Evolutionary conservation across 202 grass and related monocot species (phyloP).

Genomic region (Schoenoplectus triqueter): DNA sequence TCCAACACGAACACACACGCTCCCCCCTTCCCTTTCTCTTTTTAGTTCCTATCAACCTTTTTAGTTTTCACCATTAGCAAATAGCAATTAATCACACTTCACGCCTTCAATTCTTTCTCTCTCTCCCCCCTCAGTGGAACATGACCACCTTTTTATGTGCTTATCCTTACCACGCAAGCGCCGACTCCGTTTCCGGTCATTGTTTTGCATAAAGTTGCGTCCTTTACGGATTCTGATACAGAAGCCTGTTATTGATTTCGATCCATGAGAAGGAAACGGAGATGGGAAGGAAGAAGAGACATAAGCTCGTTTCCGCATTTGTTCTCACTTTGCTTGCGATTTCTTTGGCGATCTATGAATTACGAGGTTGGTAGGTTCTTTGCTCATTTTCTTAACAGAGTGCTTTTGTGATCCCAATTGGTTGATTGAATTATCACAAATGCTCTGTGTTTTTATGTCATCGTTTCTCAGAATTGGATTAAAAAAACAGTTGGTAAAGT

Average conservation of each 20-base stretch:
- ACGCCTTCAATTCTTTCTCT: slow-evolving; percentile 35
- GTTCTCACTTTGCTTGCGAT: slow-evolving; percentile 13
- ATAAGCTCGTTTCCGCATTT: slow-evolving; percentile 22
- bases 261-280: slow-evolving; percentile 40
- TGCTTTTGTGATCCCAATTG: slow-evolving; percentile 17
- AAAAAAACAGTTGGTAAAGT: neutral
- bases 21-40: neutral
- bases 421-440: neutral
- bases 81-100: slow-evolving; percentile 26
- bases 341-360: slow-evolving; percentile 25
- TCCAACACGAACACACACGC: neutral
- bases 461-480: neutral
- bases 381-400: neutral
- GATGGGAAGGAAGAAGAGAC: slow-evolving; percentile 40
- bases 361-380: slow-evolving; percentile 23
- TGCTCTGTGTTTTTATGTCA: slow-evolving; percentile 4
- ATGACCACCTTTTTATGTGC: slow-evolving; percentile 37
- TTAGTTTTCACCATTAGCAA: neutral
- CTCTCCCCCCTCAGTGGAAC: slow-evolving; percentile 26
- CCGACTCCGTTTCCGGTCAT: slow-evolving; percentile 12
- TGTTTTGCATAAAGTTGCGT: slow-evolving; percentile 26
- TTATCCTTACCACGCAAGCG: slow-evolving; percentile 35
- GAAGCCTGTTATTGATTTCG: neutral
- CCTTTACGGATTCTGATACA: slow-evolving; percentile 1
- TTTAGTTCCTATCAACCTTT: slow-evolving; percentile 33